Evolutionary conservation across 768 basidiomycete species (phyloP).

Genomic region (Lactarius akahatsu): DNA sequence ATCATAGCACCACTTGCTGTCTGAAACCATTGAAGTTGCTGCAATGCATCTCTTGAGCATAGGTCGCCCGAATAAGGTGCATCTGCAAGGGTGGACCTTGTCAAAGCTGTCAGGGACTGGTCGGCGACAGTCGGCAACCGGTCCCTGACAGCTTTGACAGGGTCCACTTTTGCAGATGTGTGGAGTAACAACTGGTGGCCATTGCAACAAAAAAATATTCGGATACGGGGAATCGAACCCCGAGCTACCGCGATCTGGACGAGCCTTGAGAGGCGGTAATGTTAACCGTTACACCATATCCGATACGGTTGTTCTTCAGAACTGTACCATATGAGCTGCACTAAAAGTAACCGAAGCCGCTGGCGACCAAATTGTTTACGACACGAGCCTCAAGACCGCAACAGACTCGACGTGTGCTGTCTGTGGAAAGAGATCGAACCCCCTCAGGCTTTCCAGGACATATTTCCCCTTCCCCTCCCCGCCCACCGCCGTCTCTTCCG

Average conservation of each 20-base stretch:
- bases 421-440: conserved; percentile 96
- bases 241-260: conserved; percentile 38
- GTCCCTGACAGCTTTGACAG: too few species aligned
- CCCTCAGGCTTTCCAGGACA: conserved; percentile 76
- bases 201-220: conserved; percentile 25
- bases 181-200: background rate
- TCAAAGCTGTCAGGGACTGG: too few species aligned
- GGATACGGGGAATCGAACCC: conserved; percentile 46
- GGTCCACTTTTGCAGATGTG: too few species aligned
- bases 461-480: conserved; percentile 49
- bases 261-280: conserved; percentile 38
- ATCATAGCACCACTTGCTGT: too few species aligned
- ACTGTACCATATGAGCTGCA: background rate
- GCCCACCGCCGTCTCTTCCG: conserved; percentile 34
- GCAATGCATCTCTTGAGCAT: too few species aligned
- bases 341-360: accelerated
- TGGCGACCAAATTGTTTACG: background rate
- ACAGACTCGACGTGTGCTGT: conserved; percentile 43
- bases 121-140: too few species aligned
- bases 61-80: too few species aligned
- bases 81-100: too few species aligned
- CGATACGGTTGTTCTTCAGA: conserved; percentile 2
- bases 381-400: conserved; percentile 54
- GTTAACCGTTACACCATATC: conserved; percentile 42
- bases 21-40: too few species aligned